A percentile compares a stretch with the other conserved stretches of the same genome.
These are phyloP conservation scores for Bacidia gigantensis DNA, from an alignment of 495 filamentous ascomycete genomes.

Conservation along the genomic window DNA sequence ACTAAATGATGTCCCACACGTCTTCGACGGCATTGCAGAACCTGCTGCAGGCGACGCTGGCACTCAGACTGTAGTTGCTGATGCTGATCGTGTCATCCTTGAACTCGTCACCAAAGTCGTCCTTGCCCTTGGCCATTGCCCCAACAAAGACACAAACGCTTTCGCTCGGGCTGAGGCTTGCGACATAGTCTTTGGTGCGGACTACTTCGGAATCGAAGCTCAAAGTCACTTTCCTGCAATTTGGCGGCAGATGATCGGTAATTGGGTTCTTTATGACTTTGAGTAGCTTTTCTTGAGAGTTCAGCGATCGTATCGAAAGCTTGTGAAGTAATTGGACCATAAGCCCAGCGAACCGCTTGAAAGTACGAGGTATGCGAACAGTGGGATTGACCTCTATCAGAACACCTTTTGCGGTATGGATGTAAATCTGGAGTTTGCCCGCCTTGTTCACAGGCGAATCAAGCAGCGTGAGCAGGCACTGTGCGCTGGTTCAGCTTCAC, in stretches of 20 bases:
- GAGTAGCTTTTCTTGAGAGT: constrained; percentile 91
- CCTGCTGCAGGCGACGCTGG: constrained; percentile 96
- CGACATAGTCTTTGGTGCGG: constrained; percentile 76
- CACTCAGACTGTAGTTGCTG: constrained; percentile 92
- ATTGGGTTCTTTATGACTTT: constrained; percentile 97
- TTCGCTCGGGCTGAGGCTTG: constrained; percentile 61
- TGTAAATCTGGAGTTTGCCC: constrained; percentile 93
- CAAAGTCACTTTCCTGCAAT: constrained; percentile 93
- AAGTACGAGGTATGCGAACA: constrained; percentile 91
- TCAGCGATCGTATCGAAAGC: constrained; percentile 86
- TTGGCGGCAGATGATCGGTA: constrained; percentile 87
- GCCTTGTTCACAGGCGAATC: constrained; percentile 98
- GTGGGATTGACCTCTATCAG: constrained; percentile 95
- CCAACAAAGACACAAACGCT: constrained; percentile 96
- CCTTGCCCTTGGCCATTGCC: constrained; percentile 92
- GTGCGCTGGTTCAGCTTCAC: constrained; percentile 15
- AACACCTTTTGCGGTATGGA: constrained; percentile 91
- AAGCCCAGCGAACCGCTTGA: constrained; percentile 94
- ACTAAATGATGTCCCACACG: constrained; percentile 80
- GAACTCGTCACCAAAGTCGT: constrained; percentile 87
- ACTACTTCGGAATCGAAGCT: constrained; percentile 83
- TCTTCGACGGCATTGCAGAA: constrained; percentile 98
- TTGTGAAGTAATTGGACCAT: constrained; percentile 99
- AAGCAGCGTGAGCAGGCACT: constrained; percentile 95
- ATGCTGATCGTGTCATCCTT: constrained; percentile 97